A percentile compares a stretch with the other conserved stretches of the same genome.
phyloP scores from a whole-genome alignment of 2,329 filamentous ascomycete species.

The Allantophomopsis lycopodina region DNA sequence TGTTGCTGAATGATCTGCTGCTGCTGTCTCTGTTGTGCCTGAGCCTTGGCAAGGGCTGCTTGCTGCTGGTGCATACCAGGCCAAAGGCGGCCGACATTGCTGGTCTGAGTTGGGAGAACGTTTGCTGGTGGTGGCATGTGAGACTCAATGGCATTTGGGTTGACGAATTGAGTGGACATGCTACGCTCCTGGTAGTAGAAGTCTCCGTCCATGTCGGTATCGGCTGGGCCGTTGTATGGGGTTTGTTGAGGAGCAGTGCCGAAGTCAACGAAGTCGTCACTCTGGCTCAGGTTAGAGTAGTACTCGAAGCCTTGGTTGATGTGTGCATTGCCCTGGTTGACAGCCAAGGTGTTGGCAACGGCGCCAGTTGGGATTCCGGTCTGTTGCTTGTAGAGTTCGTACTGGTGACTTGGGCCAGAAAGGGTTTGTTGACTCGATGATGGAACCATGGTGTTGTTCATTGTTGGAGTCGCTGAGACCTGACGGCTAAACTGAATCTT shows the following conservation, averaged over 20 bases:
- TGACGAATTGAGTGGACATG: slow-evolving; percentile 38
- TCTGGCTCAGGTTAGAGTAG: slow-evolving; percentile 39
- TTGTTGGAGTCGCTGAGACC: slow-evolving; percentile 34
- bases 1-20: slow-evolving; percentile 48
- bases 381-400: slow-evolving; percentile 90
- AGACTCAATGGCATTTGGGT: slow-evolving; percentile 57
- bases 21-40: slow-evolving; percentile 54
- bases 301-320: slow-evolving; percentile 27
- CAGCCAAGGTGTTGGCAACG: slow-evolving; percentile 63
- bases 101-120: slow-evolving; percentile 30
- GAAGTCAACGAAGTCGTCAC: slow-evolving; percentile 59
- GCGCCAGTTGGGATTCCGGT: slow-evolving; percentile 83
- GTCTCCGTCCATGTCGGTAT: slow-evolving; percentile 60
- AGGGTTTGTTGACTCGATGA: slow-evolving; percentile 42
- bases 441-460: slow-evolving; percentile 37
- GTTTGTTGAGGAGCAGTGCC: slow-evolving; percentile 44
- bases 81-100: slow-evolving; percentile 62
- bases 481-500: slow-evolving; percentile 39
- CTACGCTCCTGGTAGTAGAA: slow-evolving; percentile 46
- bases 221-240: slow-evolving; percentile 39
- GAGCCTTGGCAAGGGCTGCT: slow-evolving; percentile 64
- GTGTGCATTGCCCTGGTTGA: slow-evolving; percentile 48
- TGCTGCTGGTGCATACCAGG: slow-evolving; percentile 88
- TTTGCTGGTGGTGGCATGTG: slow-evolving; percentile 32
- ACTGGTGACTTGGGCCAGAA: slow-evolving; percentile 81